Percentiles rank a stretch among this genome's conserved stretches.
These are phyloP conservation scores for Melastoma candidum DNA, from an alignment of 441 rosid species.

Conservation along the genomic window DNA sequence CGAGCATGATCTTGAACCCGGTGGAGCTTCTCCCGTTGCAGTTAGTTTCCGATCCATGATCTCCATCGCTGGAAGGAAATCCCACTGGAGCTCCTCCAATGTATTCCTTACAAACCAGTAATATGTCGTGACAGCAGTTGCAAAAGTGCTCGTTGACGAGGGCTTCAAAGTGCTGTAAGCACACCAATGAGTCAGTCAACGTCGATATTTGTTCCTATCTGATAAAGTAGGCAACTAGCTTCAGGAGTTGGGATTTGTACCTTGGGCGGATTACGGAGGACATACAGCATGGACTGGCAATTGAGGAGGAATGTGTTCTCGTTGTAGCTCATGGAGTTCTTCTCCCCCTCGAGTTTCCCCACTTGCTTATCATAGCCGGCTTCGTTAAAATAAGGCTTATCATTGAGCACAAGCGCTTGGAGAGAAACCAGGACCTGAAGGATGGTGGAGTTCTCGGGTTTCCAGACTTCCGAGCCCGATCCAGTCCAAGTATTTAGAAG, in stretches of 20 bases:
- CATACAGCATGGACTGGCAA: constrained; percentile 79
- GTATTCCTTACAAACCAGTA: constrained; percentile 60
- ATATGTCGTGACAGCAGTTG: constrained; percentile 28
- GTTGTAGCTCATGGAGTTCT: constrained; percentile 74
- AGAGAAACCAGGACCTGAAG: constrained; percentile 94
- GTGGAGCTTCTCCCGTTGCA: constrained; percentile 37
- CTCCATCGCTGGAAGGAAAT: constrained; percentile 18
- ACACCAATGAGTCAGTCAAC: background rate
- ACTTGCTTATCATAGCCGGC: constrained; percentile 83
- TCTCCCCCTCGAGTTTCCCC: constrained; percentile 86
- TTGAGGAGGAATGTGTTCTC: constrained; percentile 74
- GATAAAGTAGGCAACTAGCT: background rate
- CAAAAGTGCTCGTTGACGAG: constrained; percentile 72
- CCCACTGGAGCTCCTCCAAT: constrained; percentile 63
- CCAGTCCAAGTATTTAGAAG: constrained; percentile 91
- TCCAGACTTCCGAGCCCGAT: constrained; percentile 82
- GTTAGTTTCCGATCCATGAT: constrained; percentile 22
- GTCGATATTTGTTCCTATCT: background rate
- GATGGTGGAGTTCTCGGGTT: constrained; percentile 57
- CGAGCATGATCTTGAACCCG: constrained; percentile 90
- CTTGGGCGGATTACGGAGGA: constrained; percentile 67
- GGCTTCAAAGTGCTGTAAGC: constrained; percentile 66
- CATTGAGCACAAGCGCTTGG: constrained; percentile 94
- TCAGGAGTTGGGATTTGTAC: constrained; percentile 24
- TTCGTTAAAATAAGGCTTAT: constrained; percentile 91